Evolutionary conservation across 352 stramenopile genomes (phyloP).

Genomic region (Phytophthora megakarya): DNA sequence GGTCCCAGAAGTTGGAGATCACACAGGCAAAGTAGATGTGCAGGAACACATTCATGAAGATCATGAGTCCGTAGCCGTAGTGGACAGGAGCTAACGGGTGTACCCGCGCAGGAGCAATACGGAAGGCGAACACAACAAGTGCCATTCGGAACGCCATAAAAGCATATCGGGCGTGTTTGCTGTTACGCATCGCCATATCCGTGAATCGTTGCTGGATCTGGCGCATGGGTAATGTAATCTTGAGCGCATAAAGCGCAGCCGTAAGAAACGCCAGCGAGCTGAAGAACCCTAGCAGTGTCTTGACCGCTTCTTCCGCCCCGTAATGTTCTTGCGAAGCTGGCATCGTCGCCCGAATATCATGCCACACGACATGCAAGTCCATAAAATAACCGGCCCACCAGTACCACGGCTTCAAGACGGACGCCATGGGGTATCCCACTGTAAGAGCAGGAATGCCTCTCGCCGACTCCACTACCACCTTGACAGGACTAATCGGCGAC

Average conservation of each 20-base stretch:
- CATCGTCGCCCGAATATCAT: constrained; percentile 82
- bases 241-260: constrained; percentile 59
- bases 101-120: constrained; percentile 62
- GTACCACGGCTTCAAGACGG: constrained; percentile 89
- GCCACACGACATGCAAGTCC: constrained; percentile 83
- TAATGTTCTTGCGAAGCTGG: constrained; percentile 72
- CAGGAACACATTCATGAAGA: constrained; percentile 82
- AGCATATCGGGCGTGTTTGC: constrained; percentile 46
- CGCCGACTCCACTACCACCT: constrained; percentile 85
- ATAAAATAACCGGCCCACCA: constrained; percentile 86
- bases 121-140: constrained; percentile 59
- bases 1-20: constrained; percentile 83
- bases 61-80: constrained; percentile 77
- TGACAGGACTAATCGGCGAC: constrained; percentile 82
- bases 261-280: constrained; percentile 65
- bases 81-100: constrained; percentile 74
- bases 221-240: constrained; percentile 66
- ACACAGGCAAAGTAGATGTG: constrained; percentile 77
- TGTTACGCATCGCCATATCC: constrained; percentile 62
- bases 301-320: constrained; percentile 65
- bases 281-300: constrained; percentile 67
- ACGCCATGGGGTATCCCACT: constrained; percentile 87
- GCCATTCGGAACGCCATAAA: constrained; percentile 65
- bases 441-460: constrained; percentile 77
- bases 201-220: constrained; percentile 64